phyloP scores from a whole-genome alignment of 306 rosid species.

The Medicago lupulina region DNA sequence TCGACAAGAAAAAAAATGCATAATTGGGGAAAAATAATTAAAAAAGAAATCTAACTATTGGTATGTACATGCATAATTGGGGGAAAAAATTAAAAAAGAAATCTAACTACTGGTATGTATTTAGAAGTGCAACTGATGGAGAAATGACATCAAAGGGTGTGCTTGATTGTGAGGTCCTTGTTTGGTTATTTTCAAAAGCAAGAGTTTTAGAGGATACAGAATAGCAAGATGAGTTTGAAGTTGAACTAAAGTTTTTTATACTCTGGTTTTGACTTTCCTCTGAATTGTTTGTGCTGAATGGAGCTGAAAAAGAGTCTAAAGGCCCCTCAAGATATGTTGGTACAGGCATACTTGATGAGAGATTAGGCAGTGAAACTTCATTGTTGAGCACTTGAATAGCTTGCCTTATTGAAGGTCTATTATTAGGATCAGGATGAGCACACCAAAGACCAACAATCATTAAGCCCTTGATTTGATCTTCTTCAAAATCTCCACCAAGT shows the following conservation, averaged over 20 bases:
- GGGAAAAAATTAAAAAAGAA: too few species aligned
- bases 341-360: conserved; percentile 39
- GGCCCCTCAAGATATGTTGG: conserved; percentile 29
- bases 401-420: conserved; percentile 49
- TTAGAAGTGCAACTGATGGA: conserved; percentile 56
- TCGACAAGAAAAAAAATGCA: too few species aligned
- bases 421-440: conserved; percentile 45
- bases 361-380: conserved; percentile 42
- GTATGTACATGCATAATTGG: background rate
- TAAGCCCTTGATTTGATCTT: conserved; percentile 36
- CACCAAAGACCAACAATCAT: conserved; percentile 56
- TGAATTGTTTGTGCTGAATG: conserved; percentile 8
- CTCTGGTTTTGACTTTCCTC: conserved; percentile 5
- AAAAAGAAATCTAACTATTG: too few species aligned
- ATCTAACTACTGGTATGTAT: background rate
- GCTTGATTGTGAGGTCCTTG: conserved; percentile 32
- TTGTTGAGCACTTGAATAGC: conserved; percentile 45
- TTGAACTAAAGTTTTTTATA: conserved; percentile 10
- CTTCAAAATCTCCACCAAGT: conserved; percentile 39
- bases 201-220: background rate
- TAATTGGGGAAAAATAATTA: too few species aligned
- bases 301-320: background rate
- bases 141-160: conserved; percentile 23
- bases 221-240: conserved; percentile 24
- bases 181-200: too few species aligned